Base-by-base conservation (phyloP, 2,329 filamentous ascomycete genomes). In the Aspergillus sp. region DNA sequence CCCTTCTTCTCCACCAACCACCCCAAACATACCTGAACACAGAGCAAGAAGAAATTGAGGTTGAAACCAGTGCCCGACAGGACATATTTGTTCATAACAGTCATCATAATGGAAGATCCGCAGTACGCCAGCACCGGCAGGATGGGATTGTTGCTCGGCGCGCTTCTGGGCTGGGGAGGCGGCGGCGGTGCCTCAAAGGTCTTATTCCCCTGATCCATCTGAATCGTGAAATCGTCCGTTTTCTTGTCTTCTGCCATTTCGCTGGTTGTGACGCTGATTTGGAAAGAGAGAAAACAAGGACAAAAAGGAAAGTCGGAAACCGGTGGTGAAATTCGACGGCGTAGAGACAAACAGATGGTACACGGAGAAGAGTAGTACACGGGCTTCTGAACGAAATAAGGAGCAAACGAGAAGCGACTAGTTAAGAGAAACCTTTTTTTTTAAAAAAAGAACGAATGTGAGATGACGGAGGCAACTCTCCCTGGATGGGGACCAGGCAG, bases 61-160 rank as follows among this genome's bases (percentile, higher is more conserved):
- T 98, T 98, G 81, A 94, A 98, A 54, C 85, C 81, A 40, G 79
- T 78, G 48, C 93, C 93, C 6, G 89, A 96, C 37, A 98, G 82
- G 50, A 96, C 90, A 68, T 94, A 98, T 77, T 98, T 98, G 75
- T 98, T 98, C 68, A 94, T 93, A n/a, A 96, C 88, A 6, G 93
- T 98, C 93, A 98, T 98, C 68, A 91, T 81, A 64, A 98, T 98
- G n/a, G 90, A 96, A 42, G 91, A 88, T 60, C 86, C 76, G 70
- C 93, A 98, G 76, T 98, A 98, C 39, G 88, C 82, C 53, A 95
- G 64, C 58, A 98, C 87, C 19, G 91, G 90, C 38, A 93, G 66
- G 37, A 81, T 74, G 11, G 90, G 88, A 68, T 82, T 93, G 70
- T 90, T 88, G 59, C 84, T 79, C 40, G 59, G 47, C 29, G 59